A percentile compares a stretch with the other conserved stretches of the same genome.
These are phyloP conservation scores for Paraphaeosphaeria minitans DNA, from an alignment of 2,329 filamentous ascomycete genomes.

Conservation along the genomic window DNA sequence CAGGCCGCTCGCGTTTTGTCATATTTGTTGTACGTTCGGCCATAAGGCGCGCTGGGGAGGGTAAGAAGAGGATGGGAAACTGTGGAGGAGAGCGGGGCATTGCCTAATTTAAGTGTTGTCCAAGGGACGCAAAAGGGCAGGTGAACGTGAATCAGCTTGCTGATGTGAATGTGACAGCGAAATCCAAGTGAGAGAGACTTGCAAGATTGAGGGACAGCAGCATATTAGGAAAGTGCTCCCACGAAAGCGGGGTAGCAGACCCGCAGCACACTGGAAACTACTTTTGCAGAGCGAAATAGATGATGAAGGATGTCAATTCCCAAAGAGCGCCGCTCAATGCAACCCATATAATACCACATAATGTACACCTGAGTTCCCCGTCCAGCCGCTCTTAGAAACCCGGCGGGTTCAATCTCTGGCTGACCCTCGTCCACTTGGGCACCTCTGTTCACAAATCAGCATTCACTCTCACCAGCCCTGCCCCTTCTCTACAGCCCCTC, in stretches of 20 bases:
- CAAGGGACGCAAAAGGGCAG: not conserved
- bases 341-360: constrained; percentile 30
- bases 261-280: not conserved
- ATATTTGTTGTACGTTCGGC: not conserved
- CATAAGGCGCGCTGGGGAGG: not conserved
- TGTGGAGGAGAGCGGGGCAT: not conserved
- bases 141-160: not conserved
- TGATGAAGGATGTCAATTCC: not conserved
- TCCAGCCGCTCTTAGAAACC: constrained; percentile 68
- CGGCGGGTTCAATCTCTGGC: constrained; percentile 90
- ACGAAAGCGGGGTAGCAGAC: not conserved
- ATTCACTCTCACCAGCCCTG: constrained; percentile 2
- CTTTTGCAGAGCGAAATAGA: not conserved
- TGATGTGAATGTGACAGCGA: not conserved
- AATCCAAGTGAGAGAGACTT: constrained; percentile 7
- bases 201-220: not conserved
- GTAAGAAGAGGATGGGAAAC: not conserved
- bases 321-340: constrained; percentile 18
- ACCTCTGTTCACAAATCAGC: constrained; percentile 66
- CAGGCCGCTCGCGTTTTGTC: constrained; percentile 2
- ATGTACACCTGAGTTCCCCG: constrained; percentile 24
- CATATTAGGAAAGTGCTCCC: not conserved
- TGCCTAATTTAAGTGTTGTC: not conserved
- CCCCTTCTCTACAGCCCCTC: not conserved
- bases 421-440: constrained; percentile 87